Evolutionary conservation across 371 early-diverging fungal genomes (phyloP).

Genomic region (Rhizopus delemar): DNA sequence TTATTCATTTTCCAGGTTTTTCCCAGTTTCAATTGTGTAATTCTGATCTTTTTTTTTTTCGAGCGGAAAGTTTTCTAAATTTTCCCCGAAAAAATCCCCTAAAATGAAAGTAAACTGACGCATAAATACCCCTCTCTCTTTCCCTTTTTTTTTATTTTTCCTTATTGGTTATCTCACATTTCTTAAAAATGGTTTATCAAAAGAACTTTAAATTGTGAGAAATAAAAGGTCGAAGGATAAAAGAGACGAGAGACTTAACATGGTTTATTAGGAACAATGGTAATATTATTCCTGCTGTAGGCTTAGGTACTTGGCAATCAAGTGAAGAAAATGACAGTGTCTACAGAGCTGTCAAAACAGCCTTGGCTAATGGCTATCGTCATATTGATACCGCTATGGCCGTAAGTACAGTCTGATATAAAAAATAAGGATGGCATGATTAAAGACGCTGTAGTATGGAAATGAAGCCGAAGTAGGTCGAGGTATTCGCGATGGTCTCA

Average conservation of each 20-base stretch:
- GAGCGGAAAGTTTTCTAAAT: slow-evolving; percentile 2
- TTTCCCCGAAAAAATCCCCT: slow-evolving; percentile 6
- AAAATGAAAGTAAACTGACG: not conserved
- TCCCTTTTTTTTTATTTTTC: slow-evolving; percentile 6
- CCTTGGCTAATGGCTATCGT: slow-evolving; percentile 48
- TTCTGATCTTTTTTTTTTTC: not conserved
- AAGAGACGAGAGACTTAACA: not conserved
- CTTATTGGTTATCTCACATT: not conserved
- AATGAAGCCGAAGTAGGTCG: slow-evolving; percentile 75
- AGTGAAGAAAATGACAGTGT: slow-evolving; percentile 40
- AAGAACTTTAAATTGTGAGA: slow-evolving; percentile 25
- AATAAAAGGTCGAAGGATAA: not conserved
- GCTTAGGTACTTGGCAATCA: slow-evolving; percentile 58
- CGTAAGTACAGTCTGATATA: slow-evolving; percentile 31
- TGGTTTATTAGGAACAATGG: slow-evolving; percentile 41
- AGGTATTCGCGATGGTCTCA: slow-evolving; percentile 58
- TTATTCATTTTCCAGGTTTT: too few relatives aligned
- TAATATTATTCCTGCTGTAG: slow-evolving; percentile 47
- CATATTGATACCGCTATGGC: slow-evolving; percentile 64
- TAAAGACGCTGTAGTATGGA: slow-evolving; percentile 43
- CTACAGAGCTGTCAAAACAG: slow-evolving; percentile 42
- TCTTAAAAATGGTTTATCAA: slow-evolving; percentile 27
- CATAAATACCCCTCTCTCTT: slow-evolving; percentile 4
- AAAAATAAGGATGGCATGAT: not conserved
- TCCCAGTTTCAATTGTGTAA: too few relatives aligned